Evolutionary conservation across 305 asterid species (phyloP).

Genomic region (Fraxinus paxiana): DNA sequence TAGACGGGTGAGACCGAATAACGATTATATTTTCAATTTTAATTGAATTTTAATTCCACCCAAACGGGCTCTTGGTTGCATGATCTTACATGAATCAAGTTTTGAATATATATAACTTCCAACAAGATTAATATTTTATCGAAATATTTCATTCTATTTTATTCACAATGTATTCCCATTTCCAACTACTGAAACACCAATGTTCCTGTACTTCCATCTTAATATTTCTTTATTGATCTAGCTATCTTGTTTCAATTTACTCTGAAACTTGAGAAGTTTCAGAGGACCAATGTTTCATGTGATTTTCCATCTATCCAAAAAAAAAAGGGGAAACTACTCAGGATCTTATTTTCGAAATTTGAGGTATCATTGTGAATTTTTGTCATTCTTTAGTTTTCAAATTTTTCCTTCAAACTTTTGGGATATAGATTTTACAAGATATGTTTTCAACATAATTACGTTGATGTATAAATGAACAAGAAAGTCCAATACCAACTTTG

Average conservation of each 20-base stretch:
- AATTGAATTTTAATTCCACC: no score
- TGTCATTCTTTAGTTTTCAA: not conserved
- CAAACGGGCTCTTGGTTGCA: no score
- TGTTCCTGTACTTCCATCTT: conserved; percentile 5
- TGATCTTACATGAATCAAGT: not conserved
- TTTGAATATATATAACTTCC: not conserved
- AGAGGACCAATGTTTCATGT: not conserved
- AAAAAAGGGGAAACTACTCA: not conserved
- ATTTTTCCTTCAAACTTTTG: not conserved
- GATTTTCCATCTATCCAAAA: not conserved
- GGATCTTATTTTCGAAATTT: not conserved
- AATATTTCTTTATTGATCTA: conserved; percentile 5
- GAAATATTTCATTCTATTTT: not conserved
- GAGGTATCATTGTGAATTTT: not conserved
- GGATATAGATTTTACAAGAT: not conserved
- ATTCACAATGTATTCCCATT: not conserved
- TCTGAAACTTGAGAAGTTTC: conserved; percentile 7
- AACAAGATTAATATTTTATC: not conserved
- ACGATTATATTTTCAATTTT: no score
- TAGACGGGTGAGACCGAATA: no score
- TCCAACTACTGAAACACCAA: not conserved
- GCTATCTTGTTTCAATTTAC: not conserved
- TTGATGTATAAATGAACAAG: not conserved
- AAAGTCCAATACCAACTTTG: not conserved
- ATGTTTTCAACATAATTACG: not conserved